phyloP scores from a whole-genome alignment of 768 basidiomycete genomes.

The Collybiopsis confluens region DNA sequence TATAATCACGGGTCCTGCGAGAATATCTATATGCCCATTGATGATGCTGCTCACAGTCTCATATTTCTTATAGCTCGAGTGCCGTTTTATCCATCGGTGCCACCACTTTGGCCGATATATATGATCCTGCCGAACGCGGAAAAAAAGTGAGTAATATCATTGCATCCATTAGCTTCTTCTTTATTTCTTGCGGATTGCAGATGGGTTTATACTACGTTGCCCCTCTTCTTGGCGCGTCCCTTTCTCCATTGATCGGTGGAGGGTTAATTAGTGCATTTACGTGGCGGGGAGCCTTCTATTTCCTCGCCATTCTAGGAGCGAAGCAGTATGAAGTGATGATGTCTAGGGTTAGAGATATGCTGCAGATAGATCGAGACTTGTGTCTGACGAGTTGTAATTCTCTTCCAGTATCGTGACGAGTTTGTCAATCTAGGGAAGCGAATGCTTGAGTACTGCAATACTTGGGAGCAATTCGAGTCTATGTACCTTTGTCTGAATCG shows the following conservation, averaged over 20 bases:
- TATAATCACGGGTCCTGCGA: too few species aligned
- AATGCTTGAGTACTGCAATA: background rate
- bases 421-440: background rate
- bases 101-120: constrained; percentile 76
- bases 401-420: background rate
- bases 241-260: constrained; percentile 73
- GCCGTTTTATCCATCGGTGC: constrained; percentile 71
- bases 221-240: constrained; percentile 69
- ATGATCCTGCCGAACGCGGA: constrained; percentile 69
- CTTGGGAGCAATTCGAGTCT: too few species aligned
- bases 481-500: background rate
- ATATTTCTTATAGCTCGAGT: constrained; percentile 45
- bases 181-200: constrained; percentile 16
- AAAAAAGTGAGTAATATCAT: constrained; percentile 35
- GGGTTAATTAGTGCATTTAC: constrained; percentile 57
- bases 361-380: too few species aligned
- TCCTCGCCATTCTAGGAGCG: constrained; percentile 59
- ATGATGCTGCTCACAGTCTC: constrained; percentile 10
- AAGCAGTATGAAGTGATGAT: background rate
- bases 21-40: constrained; percentile 27
- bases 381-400: background rate
- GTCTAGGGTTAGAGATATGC: background rate
- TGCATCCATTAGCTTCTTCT: background rate
- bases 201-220: constrained; percentile 82
- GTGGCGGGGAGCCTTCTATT: constrained; percentile 86